phyloP scores from a whole-genome alignment of 2,329 filamentous ascomycete species.

The Phyllosticta paracitricarpa region DNA sequence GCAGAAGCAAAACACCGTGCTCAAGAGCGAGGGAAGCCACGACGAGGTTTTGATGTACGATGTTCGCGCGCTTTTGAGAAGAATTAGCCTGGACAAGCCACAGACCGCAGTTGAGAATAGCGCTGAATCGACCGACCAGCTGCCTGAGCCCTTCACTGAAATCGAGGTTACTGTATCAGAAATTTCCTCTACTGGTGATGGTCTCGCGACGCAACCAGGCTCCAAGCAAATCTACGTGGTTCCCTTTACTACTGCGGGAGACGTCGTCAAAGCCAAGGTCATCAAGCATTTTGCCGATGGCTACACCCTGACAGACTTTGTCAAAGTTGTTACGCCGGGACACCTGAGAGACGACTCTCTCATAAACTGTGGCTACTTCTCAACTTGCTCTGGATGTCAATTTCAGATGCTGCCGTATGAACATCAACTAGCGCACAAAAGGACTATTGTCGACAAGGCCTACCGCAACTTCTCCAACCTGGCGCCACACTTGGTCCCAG shows the following conservation, averaged over 20 bases:
- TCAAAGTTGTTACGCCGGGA: slow-evolving; percentile 66
- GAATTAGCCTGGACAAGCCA: slow-evolving; percentile 16
- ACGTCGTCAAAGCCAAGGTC: slow-evolving; percentile 68
- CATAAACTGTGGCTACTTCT: slow-evolving; percentile 78
- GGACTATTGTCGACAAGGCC: slow-evolving; percentile 77
- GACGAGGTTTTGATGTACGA: slow-evolving; percentile 40
- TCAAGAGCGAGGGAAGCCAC: slow-evolving; percentile 35
- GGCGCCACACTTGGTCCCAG: slow-evolving; percentile 61
- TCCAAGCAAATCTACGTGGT: slow-evolving; percentile 71
- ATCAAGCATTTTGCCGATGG: slow-evolving; percentile 59
- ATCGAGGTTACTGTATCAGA: slow-evolving; percentile 72
- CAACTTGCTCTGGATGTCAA: slow-evolving; percentile 81
- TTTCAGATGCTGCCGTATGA: slow-evolving; percentile 93
- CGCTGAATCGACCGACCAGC: not conserved
- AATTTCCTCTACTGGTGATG: slow-evolving; percentile 87
- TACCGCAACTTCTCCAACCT: slow-evolving; percentile 86
- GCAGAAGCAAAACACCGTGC: slow-evolving; percentile 23
- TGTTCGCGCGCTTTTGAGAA: slow-evolving; percentile 33
- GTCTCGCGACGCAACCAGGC: slow-evolving; percentile 62
- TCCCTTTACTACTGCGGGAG: slow-evolving; percentile 80
- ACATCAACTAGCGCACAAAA: slow-evolving; percentile 79
- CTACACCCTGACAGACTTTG: slow-evolving; percentile 72
- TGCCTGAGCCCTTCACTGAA: slow-evolving; percentile 9
- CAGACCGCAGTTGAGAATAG: slow-evolving; percentile 8
- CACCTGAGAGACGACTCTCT: slow-evolving; percentile 66